These are phyloP conservation scores for Suaeda aralocaspica DNA, from an alignment of 148 eudicot species.

Conservation along the genomic window DNA sequence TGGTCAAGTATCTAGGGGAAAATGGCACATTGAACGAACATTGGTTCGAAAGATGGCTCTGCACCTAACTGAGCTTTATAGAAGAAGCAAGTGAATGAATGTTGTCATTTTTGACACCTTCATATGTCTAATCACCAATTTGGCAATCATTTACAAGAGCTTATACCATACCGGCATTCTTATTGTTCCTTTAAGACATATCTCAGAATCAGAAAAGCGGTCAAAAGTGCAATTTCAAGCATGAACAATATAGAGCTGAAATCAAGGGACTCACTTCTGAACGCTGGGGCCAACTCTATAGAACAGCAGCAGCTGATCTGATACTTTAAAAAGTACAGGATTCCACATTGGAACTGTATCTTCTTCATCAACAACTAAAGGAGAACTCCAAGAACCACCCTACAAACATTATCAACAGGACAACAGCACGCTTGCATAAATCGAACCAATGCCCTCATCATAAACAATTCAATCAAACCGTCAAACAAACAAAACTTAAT, in stretches of 20 bases:
- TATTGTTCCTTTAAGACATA: no score
- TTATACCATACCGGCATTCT: no score
- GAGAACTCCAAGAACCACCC: conserved; percentile 82
- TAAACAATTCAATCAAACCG: background rate
- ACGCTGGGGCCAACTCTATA: conserved; percentile 77
- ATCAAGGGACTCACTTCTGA: conserved; percentile 58
- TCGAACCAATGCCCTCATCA: background rate
- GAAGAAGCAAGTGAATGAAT: no score
- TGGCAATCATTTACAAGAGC: no score
- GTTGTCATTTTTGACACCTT: no score
- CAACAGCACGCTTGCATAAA: no score
- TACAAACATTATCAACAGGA: conserved; percentile 26
- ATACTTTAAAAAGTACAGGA: conserved; percentile 75
- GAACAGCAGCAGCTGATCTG: conserved; percentile 74
- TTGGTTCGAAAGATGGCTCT: no score
- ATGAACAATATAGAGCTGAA: background rate
- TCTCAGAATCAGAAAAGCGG: no score
- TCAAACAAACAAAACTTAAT: background rate
- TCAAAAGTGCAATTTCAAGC: background rate
- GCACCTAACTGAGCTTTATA: no score
- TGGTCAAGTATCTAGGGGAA: no score
- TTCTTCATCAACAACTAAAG: conserved; percentile 67
- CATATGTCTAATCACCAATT: no score
- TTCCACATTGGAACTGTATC: conserved; percentile 84
- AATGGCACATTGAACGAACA: no score